Conservation (phyloP, 768 basidiomycete genomes). For the Russula olivacea region DNA sequence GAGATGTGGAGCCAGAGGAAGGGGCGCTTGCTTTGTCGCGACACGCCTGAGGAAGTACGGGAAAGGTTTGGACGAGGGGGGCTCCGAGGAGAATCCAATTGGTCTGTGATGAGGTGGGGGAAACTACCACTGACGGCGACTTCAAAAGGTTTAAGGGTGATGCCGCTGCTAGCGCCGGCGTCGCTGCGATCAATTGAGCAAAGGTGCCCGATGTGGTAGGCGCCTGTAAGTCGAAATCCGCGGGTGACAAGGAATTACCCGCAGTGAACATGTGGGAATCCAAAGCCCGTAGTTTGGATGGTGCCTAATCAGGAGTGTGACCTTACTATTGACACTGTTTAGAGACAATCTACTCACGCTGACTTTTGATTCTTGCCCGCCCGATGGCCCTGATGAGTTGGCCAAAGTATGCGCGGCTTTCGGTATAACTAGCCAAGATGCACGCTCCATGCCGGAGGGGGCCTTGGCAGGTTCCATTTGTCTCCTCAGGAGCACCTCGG, state of each 20-base stretch:
- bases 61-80: conserved; percentile 13
- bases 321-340: background rate
- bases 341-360: conserved; percentile 1
- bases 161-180: conserved; percentile 4
- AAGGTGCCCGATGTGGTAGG: conserved; percentile 3
- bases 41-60: conserved; percentile 10
- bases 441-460: conserved; percentile 5
- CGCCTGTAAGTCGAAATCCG: conserved; percentile 3
- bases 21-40: conserved; percentile 1
- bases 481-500: background rate
- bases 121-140: conserved; percentile 15
- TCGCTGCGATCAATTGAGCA: conserved; percentile 5
- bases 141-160: conserved; percentile 20
- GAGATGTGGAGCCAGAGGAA: conserved; percentile 14
- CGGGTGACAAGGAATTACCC: background rate
- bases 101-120: background rate
- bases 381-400: background rate
- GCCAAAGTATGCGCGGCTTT: background rate
- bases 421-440: conserved; percentile 21
- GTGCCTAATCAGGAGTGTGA: conserved; percentile 1
- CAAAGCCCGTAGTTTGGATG: conserved; percentile 16
- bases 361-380: conserved; percentile 3
- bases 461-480: conserved; percentile 2
- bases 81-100: conserved; percentile 6
- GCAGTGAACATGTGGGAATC: conserved; percentile 18